Evolutionary conservation across 75 land plant genomes (phyloP), one percentile per base, ranked within the genome.

Genomic region (Adiantum capillusveneris): DNA sequence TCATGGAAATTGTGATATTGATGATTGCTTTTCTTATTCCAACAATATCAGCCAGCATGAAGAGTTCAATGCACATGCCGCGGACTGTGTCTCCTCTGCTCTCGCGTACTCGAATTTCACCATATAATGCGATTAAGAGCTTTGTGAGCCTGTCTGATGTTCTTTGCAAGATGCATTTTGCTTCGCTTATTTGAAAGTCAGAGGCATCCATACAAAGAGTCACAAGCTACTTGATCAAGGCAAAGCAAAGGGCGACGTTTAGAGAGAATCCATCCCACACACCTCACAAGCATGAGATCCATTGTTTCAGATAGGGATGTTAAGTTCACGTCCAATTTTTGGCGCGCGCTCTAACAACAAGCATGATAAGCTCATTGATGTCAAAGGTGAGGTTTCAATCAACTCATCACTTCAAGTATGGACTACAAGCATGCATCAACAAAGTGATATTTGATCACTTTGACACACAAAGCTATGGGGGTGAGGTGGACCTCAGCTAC

Each of bases 401-500:
- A 46, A 5, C 49, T 2, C 21, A 46, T 46, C 49, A 46, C 49
- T 46, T 46, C 49, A 46, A 20, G 14, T 46, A 46, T 46, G 49
- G 49, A 6, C 17, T 46, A 5, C 49, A 46, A 46, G 49, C 49
- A 7, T 46, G 49, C 49, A 46, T 46, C 14, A 46, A 14, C 21
- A 20, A 46, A 14, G 14, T 14, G 21, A 46, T 46, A 46, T 46
- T 7, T 20, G 21, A 46, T 17, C n/a, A 46, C 2, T 46, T 46
- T 17, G 17, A 17, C 5, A n/a, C 49, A 46, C 49, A 46, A 20
- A n/a, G 21, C 3, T 46, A 7, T 46, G 49, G 49, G 2, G 6
- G 49, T 20, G 49, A 46, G 6, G 21, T 14, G 5, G 14, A 5
- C 49, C n/a, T 17, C 5, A 6, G 49, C 49, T 46, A 46, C 49